Evolutionary conservation across 257 asterid genomes (phyloP), one percentile per base, ranked within the genome.

Genomic region (Nemophila menziesii): DNA sequence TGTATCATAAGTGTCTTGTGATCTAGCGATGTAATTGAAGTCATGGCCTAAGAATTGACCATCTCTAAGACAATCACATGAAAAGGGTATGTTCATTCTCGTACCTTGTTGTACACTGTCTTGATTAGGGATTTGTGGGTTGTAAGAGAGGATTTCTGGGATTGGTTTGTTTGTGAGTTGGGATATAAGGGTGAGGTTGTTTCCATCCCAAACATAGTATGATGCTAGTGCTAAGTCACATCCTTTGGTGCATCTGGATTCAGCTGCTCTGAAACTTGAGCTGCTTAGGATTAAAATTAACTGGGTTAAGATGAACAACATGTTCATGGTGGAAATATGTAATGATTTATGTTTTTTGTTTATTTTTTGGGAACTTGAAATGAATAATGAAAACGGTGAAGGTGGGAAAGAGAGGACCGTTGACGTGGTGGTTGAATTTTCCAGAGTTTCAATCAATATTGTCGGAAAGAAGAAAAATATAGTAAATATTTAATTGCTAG

Each of bases 211-310:
- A 5, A 83, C 48, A 58, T 49, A 55, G 78, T 70, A 87, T 22
- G 86, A 83, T 18, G 63, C 97, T 23, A 83, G 39, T 23, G 97
- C 92, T 27, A 73, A 33, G 57, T 61, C 76, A 58, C 97, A 87
- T 56, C 76, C 74, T 34, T 68, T 68, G 37, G 56, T 49, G 63
- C 97, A 87, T 22, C 59, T 55, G 60, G 67, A 81, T 43, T 23
- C 44, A 55, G 61, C 13, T 44, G 21, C 24, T 19, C 22, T 13
- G 4, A 43, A 44, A 49, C 50, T 38, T 26, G 55, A 40, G n/a
- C 47, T 7, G 5, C 19, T 40, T 6, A 40, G 19, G 17, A 40
- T 40, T 40, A 22, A 15, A 10, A 20, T 17, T 0, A 40, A 6
- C 2, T 16, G 11, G 19, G 13, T 40, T 40, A 20, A 20, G 22